phyloP scores from a whole-genome alignment of 2,329 filamentous ascomycete species.

The Falciphora oryzae region DNA sequence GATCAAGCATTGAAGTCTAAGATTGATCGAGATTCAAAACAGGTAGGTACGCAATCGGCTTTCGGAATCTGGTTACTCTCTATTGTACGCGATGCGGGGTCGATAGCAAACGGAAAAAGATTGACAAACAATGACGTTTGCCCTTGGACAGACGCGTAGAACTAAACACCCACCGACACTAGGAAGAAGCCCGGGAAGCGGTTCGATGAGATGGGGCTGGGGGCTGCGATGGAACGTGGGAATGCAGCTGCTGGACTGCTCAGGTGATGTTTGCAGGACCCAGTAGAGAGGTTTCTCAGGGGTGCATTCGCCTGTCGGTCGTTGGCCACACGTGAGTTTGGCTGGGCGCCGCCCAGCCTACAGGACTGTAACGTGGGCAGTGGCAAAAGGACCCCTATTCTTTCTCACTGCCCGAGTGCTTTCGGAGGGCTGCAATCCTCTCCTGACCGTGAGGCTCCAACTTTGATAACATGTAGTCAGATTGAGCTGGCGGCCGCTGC shows the following conservation, averaged over 20 bases:
- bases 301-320: background rate
- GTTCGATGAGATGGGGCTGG: background rate
- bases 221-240: background rate
- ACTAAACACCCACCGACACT: background rate
- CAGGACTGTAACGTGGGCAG: no score
- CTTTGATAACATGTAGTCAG: background rate
- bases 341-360: background rate
- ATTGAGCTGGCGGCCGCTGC: background rate
- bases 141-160: background rate
- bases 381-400: background rate
- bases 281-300: background rate
- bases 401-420: background rate
- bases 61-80: no score
- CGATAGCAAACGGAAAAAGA: no score
- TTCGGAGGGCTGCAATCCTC: background rate
- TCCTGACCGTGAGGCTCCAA: background rate
- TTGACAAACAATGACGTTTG: background rate
- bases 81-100: no score
- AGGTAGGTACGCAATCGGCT: no score
- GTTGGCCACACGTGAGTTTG: background rate
- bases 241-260: background rate
- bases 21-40: no score
- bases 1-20: no score
- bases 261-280: background rate
- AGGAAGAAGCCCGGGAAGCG: background rate